Evolutionary conservation across 768 basidiomycete species (phyloP), one percentile per base, ranked within the genome.

Genomic region (Boletus vermiculosoides): DNA sequence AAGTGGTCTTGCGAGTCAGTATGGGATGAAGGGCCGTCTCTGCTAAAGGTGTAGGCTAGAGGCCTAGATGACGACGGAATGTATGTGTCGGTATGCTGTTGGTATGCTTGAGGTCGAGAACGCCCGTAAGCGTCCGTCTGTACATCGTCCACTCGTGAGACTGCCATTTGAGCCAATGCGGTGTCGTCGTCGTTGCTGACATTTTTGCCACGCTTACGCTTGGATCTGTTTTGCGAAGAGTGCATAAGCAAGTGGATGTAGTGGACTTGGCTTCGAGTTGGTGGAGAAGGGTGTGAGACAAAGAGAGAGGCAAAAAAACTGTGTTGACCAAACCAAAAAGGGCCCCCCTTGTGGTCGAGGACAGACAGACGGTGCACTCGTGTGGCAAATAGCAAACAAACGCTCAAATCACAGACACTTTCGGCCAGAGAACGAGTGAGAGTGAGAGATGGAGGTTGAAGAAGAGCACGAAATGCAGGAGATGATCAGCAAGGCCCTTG

Each of bases 101-200:
- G 73, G 57, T 72, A 66, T 56, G 68, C 63, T 53, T 66, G 73
- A 62, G 77, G 77, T 65, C 80, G 80, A 63, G 82, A 68, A 69
- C 79, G 80, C 61, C 83, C 70, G 71, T 83, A 85, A 55, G 77
- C 69, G 58, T 85, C 81, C 64, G 78, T 68, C 72, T 75, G 77
- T 55, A 74, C 66, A 61, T 85, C 83, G 58, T 84, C 83, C 61
- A 64, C 69, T 70, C 78, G 81, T 66, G 78, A 72, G 71, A 75
- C 77, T 34, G 55, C 31, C 73, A 69, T 76, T 54, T 63, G 78
- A 58, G 73, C 71, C 63, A 64, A 63, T 46, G 49, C 47, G 28
- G 59, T 60, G 61, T 80, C 78, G 60, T 83, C 81, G 62, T 80
- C 77, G 63, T 80, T 79, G 59, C 78, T 73, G 60, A 74, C 78